Base-by-base conservation (phyloP, 2,329 filamentous ascomycete species). In the Massarina eburnea region DNA sequence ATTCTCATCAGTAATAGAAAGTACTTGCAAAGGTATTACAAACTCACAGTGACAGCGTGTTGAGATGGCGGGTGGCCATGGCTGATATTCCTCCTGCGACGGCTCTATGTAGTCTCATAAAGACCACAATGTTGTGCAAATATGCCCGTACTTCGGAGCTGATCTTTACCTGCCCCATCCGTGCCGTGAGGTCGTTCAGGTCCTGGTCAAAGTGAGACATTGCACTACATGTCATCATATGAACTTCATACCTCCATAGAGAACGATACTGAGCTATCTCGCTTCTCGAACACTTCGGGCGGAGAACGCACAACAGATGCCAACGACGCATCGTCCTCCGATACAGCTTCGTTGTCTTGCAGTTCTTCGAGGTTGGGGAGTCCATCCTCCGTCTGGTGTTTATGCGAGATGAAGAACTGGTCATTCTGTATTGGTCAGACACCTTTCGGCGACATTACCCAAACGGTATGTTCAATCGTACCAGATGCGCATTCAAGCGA, bases 371-470 rank as follows among this genome's bases (percentile, higher is more conserved):
- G 69, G 52, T 94, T 88, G 4, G 84, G 78, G 51, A 91, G 86
- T 0, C 86, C 89, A 64, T 92, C 83, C 1, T 78, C 75, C 3
- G 80, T 76, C 46, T 85, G 80, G 61, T 97, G 91, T 73, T 85
- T 89, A 68, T 97, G 91, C 0, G 89, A 92, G 46, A 97, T 84
- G 64, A 91, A 89, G 55, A 97, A 86, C 53, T 88, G 83, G 48
- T 97, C 90, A 59, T 91, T 95, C 68, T 89, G 79, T 18, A 75
- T 59, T 79, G 39, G 85, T 3, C 32, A 22, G 3, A 15, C 15
- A n/a, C n/a, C n/a, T n/a, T n/a, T n/a, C n/a, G n/a, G n/a, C n/a
- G n/a, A n/a, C n/a, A n/a, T 0, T 19, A 27, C 30, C 3, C 4
- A 76, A 73, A 34, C 12, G 15, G 29, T 18, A 10, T 22, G 6